Percentiles rank a stretch among this genome's conserved stretches.
Evolutionary conservation across 2,329 filamentous ascomycete species (phyloP).

Genomic region (Cordyceps javanica): DNA sequence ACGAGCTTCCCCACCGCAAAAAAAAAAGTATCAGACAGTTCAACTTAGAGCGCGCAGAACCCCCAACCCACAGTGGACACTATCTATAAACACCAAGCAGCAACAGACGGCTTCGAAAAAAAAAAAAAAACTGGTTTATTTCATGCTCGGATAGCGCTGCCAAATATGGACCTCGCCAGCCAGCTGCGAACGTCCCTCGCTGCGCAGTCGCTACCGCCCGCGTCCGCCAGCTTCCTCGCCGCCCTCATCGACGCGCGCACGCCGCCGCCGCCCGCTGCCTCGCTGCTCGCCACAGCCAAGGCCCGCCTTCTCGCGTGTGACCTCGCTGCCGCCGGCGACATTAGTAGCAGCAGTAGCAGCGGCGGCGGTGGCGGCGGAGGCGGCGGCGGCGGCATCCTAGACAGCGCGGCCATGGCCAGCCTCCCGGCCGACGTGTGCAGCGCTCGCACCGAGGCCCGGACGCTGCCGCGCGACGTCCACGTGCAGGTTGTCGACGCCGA

Average conservation of each 20-base stretch:
- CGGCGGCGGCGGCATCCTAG: slow-evolving; percentile 33
- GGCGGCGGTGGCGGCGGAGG: slow-evolving; percentile 24
- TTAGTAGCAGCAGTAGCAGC: no score
- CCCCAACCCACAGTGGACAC: no score
- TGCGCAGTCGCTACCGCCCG: slow-evolving; percentile 46
- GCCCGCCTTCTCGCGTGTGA: slow-evolving; percentile 76
- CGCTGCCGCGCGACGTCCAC: slow-evolving; percentile 55
- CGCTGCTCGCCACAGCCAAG: slow-evolving; percentile 71
- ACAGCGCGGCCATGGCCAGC: slow-evolving; percentile 35
- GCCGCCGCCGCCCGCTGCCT: slow-evolving; percentile 57
- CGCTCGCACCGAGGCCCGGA: slow-evolving; percentile 46
- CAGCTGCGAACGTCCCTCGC: slow-evolving; percentile 49
- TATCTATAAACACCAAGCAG: no score
- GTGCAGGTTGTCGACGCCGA: slow-evolving; percentile 84
- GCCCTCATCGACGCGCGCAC: slow-evolving; percentile 51
- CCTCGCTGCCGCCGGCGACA: no score
- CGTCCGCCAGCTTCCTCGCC: slow-evolving; percentile 55
- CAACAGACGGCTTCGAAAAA: neutral
- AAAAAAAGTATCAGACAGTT: no score
- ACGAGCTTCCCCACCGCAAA: neutral
- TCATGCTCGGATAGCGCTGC: neutral
- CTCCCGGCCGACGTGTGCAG: slow-evolving; percentile 52
- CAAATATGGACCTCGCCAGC: slow-evolving; percentile 26
- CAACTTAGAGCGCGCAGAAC: no score
- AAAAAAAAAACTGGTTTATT: neutral